Conservation (phyloP, 768 basidiomycete species). For the Russula lepida region DNA sequence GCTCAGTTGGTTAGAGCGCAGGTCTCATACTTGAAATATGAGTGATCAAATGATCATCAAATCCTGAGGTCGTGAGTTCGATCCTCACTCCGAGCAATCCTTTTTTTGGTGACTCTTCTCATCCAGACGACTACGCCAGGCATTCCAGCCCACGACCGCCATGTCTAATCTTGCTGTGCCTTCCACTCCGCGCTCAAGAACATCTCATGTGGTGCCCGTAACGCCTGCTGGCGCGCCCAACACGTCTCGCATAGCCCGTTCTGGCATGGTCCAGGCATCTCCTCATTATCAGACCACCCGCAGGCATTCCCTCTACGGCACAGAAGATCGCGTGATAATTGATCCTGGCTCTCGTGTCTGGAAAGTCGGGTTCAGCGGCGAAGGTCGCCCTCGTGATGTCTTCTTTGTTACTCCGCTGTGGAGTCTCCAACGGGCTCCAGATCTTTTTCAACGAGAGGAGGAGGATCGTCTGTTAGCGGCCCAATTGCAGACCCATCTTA, state of each 20-base stretch:
- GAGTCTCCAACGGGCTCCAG: slow-evolving; percentile 48
- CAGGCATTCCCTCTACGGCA: slow-evolving; percentile 91
- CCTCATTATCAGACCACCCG: slow-evolving; percentile 81
- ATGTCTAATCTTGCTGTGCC: slow-evolving; percentile 9
- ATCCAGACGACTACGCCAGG: background rate
- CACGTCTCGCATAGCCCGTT: slow-evolving; percentile 3
- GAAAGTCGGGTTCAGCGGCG: slow-evolving; percentile 98
- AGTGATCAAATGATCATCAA: slow-evolving; percentile 16
- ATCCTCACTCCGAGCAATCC: slow-evolving; percentile 26
- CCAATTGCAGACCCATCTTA: slow-evolving; percentile 56
- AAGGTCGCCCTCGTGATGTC: slow-evolving; percentile 84
- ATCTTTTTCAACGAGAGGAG: slow-evolving; percentile 54
- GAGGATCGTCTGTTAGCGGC: slow-evolving; percentile 66
- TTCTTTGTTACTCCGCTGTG: slow-evolving; percentile 57
- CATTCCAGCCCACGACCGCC: background rate
- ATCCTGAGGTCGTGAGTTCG: slow-evolving; percentile 29
- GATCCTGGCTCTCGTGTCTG: slow-evolving; percentile 91
- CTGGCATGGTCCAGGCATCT: slow-evolving; percentile 52
- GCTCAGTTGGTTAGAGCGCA: slow-evolving; percentile 29
- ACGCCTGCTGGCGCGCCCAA: slow-evolving; percentile 38
- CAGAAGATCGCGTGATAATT: slow-evolving; percentile 90
- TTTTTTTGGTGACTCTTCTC: background rate
- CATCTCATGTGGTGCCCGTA: slow-evolving; percentile 9
- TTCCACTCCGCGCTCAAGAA: slow-evolving; percentile 14
- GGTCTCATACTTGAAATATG: slow-evolving; percentile 26